Evolutionary conservation across 495 filamentous ascomycete genomes (phyloP), one percentile per base, ranked within the genome.

Genomic region (Aspergillus panamensis): DNA sequence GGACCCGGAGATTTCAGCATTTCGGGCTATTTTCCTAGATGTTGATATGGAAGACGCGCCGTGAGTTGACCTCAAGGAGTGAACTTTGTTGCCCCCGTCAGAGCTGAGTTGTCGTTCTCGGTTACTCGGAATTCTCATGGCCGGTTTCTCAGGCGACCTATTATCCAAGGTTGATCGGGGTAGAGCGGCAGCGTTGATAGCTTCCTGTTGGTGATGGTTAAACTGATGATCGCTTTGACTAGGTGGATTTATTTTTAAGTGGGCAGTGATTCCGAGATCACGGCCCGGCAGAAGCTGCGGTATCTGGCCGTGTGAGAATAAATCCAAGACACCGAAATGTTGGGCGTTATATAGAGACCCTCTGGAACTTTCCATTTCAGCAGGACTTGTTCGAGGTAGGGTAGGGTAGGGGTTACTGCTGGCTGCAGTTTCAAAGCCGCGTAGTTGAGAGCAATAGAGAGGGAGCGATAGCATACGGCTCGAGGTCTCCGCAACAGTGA

Each of bases 391-490:
- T 20, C 25, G 17, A 35, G 13, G 50, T 6, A 16, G n/a, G 35
- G 16, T 20, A 14, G 21, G 33, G 12, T 14, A 40, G 3, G 29
- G 13, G 8, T 29, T 31, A 8, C 32, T 47, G 2, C 31, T 2
- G 3, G 51, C 14, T 17, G 50, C 14, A 20, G 17, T 39, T 48
- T 57, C 60, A 45, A 50, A 43, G 21, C 16, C 60, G 37, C 60
- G 55, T 10, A 63, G 52, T n/a, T 61, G 57, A 16, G 58, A 20
- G 42, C 55, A 66, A 45, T 61, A 63, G 10, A 50, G 50, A 1
- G 63, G 57, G 35, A 53, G 42, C 16, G 60, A 53, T 20, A 45
- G 9, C 7, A 30, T 17, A 9, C 47, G n/a, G 25, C 16, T 47
- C 37, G 52, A 48, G 17, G 17, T 19, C 19, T 19, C 40, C 20